Evolutionary conservation across 1,284 basidiomycete species (phyloP).

Genomic region (Cutaneotrichosporon daszewskae): DNA sequence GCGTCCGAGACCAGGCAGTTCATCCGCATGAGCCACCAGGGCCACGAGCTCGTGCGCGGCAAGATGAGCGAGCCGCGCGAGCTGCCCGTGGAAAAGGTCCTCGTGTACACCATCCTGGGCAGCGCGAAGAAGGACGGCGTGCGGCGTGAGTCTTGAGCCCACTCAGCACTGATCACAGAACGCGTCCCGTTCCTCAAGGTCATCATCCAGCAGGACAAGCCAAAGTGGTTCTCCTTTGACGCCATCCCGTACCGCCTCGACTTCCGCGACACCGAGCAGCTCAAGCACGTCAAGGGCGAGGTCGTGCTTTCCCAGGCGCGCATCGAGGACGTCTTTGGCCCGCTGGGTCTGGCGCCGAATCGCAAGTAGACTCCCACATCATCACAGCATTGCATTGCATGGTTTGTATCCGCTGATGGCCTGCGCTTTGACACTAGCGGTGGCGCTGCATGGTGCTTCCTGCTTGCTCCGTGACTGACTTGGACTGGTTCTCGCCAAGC

Average conservation of each 20-base stretch:
- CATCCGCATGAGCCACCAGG: conserved; percentile 10
- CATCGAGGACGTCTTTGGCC: conserved; percentile 16
- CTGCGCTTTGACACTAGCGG: too few relatives aligned
- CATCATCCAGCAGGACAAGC: not conserved
- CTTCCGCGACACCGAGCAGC: conserved; percentile 5
- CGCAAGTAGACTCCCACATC: too few relatives aligned
- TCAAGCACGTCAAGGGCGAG: conserved; percentile 5
- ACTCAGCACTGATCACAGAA: not conserved
- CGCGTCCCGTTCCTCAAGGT: conserved; percentile 2
- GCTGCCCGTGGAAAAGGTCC: conserved; percentile 5
- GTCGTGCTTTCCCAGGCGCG: conserved; percentile 8
- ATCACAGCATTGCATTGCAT: too few relatives aligned
- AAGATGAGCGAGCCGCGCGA: conserved; percentile 4
- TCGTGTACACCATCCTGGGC: conserved; percentile 6
- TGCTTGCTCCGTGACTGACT: too few relatives aligned
- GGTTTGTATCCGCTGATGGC: too few relatives aligned
- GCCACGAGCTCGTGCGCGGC: conserved; percentile 7
- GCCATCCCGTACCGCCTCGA: conserved; percentile 12
- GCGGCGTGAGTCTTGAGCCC: conserved; percentile 4
- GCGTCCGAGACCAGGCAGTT: not conserved
- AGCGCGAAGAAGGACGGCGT: not conserved
- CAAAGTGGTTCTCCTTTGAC: conserved; percentile 8
- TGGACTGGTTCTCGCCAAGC: too few relatives aligned
- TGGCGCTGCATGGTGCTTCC: too few relatives aligned
- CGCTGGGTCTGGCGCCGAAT: too few relatives aligned